These are phyloP conservation scores for Rhodotorula sp. DNA, from an alignment of 1,284 basidiomycete genomes.

Conservation along the genomic window DNA sequence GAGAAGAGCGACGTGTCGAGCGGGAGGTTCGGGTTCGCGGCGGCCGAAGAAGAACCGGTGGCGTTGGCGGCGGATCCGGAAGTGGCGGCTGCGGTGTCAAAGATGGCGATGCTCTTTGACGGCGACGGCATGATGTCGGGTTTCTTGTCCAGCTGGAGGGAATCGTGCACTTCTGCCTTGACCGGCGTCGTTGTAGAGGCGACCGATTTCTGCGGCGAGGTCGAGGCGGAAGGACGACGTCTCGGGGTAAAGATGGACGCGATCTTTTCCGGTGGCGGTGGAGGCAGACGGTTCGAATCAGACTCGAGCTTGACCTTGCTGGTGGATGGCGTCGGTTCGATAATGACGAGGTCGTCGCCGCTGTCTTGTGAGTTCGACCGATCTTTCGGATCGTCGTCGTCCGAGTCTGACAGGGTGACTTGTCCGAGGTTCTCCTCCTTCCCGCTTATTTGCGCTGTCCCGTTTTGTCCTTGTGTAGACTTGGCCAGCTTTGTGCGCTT, in stretches of 20 bases:
- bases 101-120: conserved; percentile 24
- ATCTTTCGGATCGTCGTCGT: neutral
- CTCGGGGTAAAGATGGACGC: conserved; percentile 17
- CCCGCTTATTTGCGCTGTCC: neutral
- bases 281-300: neutral
- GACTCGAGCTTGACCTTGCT: neutral
- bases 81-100: conserved; percentile 24
- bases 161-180: neutral
- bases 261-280: neutral
- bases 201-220: neutral
- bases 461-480: too few relatives aligned
- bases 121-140: conserved; percentile 18
- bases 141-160: neutral
- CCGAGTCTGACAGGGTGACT: conserved; percentile 1
- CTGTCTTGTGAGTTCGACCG: neutral
- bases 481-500: neutral
- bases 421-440: neutral
- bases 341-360: conserved; percentile 22
- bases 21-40: conserved; percentile 7
- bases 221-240: neutral
- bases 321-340: conserved; percentile 1
- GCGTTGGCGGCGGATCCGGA: neutral
- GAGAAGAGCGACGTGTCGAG: conserved; percentile 47
- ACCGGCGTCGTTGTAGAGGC: neutral
- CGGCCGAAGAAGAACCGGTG: neutral